Conservation (phyloP, 768 basidiomycete species). For the Russula compacta region DNA sequence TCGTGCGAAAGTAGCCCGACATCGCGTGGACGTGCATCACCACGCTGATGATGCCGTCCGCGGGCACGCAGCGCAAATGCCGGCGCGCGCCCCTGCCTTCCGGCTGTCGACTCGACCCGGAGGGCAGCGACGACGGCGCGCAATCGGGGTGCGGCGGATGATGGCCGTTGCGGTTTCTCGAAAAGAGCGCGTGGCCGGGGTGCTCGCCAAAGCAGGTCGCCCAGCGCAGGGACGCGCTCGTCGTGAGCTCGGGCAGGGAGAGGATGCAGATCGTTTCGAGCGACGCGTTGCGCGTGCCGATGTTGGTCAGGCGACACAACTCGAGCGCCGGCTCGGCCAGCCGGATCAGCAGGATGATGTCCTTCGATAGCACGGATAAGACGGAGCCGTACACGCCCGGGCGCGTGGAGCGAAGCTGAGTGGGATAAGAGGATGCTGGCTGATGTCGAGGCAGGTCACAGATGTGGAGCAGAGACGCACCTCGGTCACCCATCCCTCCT, state of each 20-base stretch:
- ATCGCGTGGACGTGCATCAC: conserved; percentile 4
- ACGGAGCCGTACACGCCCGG: conserved; percentile 9
- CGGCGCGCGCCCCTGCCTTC: neutral
- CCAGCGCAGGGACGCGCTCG: neutral
- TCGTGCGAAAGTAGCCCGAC: neutral
- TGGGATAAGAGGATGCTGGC: neutral
- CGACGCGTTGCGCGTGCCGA: neutral
- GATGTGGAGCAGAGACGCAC: neutral
- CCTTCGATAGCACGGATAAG: conserved; percentile 3
- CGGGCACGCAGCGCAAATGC: neutral
- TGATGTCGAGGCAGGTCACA: neutral
- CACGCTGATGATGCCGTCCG: conserved; percentile 10
- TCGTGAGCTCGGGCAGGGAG: neutral
- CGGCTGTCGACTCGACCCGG: neutral
- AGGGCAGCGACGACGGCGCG: too few species aligned
- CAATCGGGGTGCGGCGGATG: neutral
- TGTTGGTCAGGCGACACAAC: conserved; percentile 1
- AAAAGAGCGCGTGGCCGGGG: conserved; percentile 9
- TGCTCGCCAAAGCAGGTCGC: conserved; percentile 12
- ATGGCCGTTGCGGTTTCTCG: neutral
- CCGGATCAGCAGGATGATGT: conserved; percentile 3
- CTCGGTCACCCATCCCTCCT: conserved; percentile 10
- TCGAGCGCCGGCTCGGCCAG: conserved; percentile 8
- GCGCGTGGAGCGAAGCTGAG: neutral
- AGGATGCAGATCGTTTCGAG: conserved; percentile 9